These are phyloP conservation scores for Neofusicoccum kwambonambiense DNA, from an alignment of 2,329 filamentous ascomycete species.

Conservation along the genomic window DNA sequence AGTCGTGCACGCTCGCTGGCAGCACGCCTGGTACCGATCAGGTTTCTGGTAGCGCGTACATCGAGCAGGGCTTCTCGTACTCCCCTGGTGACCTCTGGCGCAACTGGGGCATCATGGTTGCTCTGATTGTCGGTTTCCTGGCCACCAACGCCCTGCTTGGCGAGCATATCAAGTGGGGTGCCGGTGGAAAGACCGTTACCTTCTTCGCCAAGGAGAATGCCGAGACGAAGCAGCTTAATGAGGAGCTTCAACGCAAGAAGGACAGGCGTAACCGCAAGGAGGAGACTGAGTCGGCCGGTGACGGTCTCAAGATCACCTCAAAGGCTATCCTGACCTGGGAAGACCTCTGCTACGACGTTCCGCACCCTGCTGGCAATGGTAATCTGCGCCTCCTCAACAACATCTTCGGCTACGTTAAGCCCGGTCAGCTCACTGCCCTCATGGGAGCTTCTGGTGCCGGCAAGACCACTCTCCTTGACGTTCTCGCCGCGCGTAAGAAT, in stretches of 20 bases:
- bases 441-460: constrained; percentile 78
- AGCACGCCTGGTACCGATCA: constrained; percentile 62
- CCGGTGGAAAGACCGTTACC: constrained; percentile 77
- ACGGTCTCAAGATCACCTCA: constrained; percentile 52
- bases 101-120: constrained; percentile 78
- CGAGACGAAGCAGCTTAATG: constrained; percentile 66
- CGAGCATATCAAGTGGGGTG: constrained; percentile 74
- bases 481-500: constrained; percentile 65
- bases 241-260: constrained; percentile 59
- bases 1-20: constrained; percentile 78
- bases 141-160: constrained; percentile 70
- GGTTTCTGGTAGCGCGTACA: constrained; percentile 68
- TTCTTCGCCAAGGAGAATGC: constrained; percentile 71
- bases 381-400: constrained; percentile 69
- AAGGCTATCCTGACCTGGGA: constrained; percentile 67
- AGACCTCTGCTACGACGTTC: constrained; percentile 74
- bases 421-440: constrained; percentile 74
- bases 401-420: constrained; percentile 75
- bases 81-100: constrained; percentile 69
- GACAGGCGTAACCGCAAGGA: constrained; percentile 50
- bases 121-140: constrained; percentile 73
- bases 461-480: constrained; percentile 82
- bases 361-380: constrained; percentile 71
- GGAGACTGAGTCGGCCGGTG: constrained; percentile 39
- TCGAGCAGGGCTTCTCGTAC: constrained; percentile 68